These are phyloP conservation scores for Jatropha curcas DNA, from an alignment of 345 rosid species.

Conservation along the genomic window DNA sequence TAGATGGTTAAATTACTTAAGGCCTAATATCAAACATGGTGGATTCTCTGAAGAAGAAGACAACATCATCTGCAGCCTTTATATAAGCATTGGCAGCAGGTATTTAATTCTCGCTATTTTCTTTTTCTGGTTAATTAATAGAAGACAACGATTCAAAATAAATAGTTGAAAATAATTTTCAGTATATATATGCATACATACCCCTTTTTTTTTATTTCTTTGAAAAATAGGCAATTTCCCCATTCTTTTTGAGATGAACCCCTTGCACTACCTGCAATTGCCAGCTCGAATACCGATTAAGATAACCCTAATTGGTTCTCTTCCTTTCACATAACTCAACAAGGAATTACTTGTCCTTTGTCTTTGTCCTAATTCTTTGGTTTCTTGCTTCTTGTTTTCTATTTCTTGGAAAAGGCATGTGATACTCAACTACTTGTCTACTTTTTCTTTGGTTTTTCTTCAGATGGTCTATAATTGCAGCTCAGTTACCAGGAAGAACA, in stretches of 20 bases:
- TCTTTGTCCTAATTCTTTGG: constrained; percentile 38
- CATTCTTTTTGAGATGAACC: too few species aligned
- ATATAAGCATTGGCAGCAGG: constrained; percentile 99
- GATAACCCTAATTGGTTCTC: neutral
- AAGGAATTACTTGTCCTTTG: constrained; percentile 41
- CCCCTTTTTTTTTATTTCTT: too few species aligned
- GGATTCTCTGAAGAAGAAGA: constrained; percentile 99
- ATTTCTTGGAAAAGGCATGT: constrained; percentile 15
- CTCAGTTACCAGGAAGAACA: constrained; percentile 98
- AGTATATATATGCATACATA: too few species aligned
- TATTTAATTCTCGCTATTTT: constrained; percentile 12
- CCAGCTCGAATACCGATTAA: too few species aligned
- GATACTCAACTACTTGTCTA: constrained; percentile 8
- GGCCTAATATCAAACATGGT: constrained; percentile 96
- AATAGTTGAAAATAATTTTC: too few species aligned
- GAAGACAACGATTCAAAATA: too few species aligned
- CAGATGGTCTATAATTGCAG: constrained; percentile 99
- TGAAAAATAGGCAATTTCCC: too few species aligned
- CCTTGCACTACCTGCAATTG: too few species aligned
- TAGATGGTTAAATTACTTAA: constrained; percentile 93
- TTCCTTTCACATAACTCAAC: neutral
- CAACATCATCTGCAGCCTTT: constrained; percentile 93
- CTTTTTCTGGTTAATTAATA: neutral
- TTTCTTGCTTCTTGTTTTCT: constrained; percentile 28
- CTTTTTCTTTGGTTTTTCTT: too few species aligned